These are phyloP conservation scores for Solidago caesia DNA, from an alignment of 129 eudicot genomes.

Conservation along the genomic window DNA sequence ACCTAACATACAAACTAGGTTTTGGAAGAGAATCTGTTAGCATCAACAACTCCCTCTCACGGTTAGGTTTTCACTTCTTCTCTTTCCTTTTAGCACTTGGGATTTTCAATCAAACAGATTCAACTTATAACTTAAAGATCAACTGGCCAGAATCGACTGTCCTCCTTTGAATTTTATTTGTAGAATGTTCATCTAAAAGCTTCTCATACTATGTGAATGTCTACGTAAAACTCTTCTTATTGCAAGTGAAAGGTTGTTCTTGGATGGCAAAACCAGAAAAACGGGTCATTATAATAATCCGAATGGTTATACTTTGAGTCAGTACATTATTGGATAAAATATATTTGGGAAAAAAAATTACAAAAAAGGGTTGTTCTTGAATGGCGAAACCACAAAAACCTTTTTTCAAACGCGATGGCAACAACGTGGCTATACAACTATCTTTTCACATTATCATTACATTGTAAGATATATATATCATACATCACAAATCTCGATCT, in stretches of 20 bases:
- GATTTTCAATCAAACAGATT: background rate
- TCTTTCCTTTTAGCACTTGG: background rate
- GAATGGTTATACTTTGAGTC: background rate
- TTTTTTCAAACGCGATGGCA: slow-evolving; percentile 2
- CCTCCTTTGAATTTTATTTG: slow-evolving; percentile 3
- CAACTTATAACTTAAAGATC: background rate
- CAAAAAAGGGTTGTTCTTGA: background rate
- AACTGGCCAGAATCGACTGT: background rate
- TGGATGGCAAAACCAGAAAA: background rate
- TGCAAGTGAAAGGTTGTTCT: background rate
- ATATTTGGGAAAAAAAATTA: background rate
- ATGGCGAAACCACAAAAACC: background rate
- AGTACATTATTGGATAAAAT: background rate
- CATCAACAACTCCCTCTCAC: background rate
- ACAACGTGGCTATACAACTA: slow-evolving; percentile 11
- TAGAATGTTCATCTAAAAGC: background rate
- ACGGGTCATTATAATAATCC: background rate
- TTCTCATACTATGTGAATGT: background rate
- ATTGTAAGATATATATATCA: too few relatives aligned
- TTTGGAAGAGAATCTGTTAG: background rate
- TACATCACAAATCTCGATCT: slow-evolving; percentile 16
- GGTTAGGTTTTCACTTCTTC: background rate
- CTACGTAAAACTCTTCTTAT: slow-evolving; percentile 3
- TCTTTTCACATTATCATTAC: too few relatives aligned
- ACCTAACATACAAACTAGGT: background rate